Evolutionary conservation across 2,329 filamentous ascomycete genomes (phyloP), one percentile per base, ranked within the genome.

Genomic region (Grosmannia clavigera): DNA sequence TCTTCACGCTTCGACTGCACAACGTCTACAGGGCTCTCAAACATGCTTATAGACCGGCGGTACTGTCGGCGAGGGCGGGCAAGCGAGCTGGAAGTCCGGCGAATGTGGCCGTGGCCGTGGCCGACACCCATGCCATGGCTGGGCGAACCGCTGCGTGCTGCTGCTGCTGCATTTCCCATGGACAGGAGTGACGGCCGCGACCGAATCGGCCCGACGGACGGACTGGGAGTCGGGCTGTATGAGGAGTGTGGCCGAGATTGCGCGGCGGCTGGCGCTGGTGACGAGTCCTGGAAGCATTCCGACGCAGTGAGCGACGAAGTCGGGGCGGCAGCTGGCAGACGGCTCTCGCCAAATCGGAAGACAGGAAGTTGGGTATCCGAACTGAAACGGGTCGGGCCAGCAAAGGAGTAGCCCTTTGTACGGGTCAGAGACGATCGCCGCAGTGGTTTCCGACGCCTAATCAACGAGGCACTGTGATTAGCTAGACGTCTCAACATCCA

Each of bases 1-100:
- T 81, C 81, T 54, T 84, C 82, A 65, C 86, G 77, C 71, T 91
- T 90, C 60, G 85, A 79, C 74, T 90, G 90, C 76, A 95, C 88
- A 60, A 96, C 80, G 70, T 97, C 94, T 65, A 83, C 88, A 3
- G 92, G 88, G 70, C 88, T 85, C 75, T 97, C 92, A 74, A 95
- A 99, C 94, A 99, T 99, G 80, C 94, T 97, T 69, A 96, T 76
- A 29, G 92, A 95, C 65, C 94, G 85, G 62, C 94, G 86, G 69
- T 92, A 92, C 71, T 94, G 89, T 70, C 95, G 95, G 65, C 92
- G 83, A 53, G 88, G 88, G 63, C 90, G 84, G 67, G 84, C 77
- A 65, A 88, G 82, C 60, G 81, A 87, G 71, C 85, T 91, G 56
- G 82, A 87, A 62, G 76, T 80, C 65, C 92, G 90, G 64, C 91